Conservation (phyloP, 1,139 yeast species). For the Pichia sp. region DNA sequence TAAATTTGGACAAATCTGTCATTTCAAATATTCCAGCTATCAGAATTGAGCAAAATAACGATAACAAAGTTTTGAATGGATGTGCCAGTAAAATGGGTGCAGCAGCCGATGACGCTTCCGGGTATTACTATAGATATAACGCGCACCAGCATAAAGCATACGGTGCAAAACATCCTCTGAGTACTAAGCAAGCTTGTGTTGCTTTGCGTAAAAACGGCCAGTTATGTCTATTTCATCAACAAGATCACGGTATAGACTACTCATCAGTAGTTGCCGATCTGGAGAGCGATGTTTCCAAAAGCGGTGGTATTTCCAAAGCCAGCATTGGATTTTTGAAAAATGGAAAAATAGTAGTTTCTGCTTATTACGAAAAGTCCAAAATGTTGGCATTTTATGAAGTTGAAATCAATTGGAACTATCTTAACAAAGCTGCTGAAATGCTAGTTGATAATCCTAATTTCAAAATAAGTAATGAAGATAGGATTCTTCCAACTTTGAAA, state of each 20-base stretch:
- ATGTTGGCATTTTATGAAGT: slow-evolving; percentile 41
- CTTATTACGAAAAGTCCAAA: slow-evolving; percentile 35
- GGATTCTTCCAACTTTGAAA: slow-evolving; percentile 20
- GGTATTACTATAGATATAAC: slow-evolving; percentile 38
- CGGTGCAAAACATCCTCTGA: slow-evolving; percentile 63
- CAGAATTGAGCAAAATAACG: slow-evolving; percentile 20
- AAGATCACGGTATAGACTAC: slow-evolving; percentile 54
- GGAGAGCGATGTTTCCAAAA: slow-evolving; percentile 10
- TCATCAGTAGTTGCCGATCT: slow-evolving; percentile 27
- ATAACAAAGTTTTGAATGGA: slow-evolving; percentile 23
- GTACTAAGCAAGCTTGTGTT: slow-evolving; percentile 65
- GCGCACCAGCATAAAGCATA: slow-evolving; percentile 51
- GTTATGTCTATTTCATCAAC: slow-evolving; percentile 51
- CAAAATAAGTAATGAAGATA: slow-evolving; percentile 40
- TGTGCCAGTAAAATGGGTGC: slow-evolving; percentile 28
- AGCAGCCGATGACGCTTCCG: slow-evolving; percentile 25
- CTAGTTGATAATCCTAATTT: slow-evolving; percentile 44
- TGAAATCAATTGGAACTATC: slow-evolving; percentile 54
- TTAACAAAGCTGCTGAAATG: slow-evolving; percentile 38
- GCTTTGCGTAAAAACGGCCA: slow-evolving; percentile 59
- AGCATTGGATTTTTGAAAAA: slow-evolving; percentile 53
- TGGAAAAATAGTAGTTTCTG: slow-evolving; percentile 39
- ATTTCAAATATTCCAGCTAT: slow-evolving; percentile 47
- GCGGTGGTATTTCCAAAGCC: slow-evolving; percentile 34
- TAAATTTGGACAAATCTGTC: slow-evolving; percentile 57